phyloP scores from a whole-genome alignment of 2,329 filamentous ascomycete species.

The Lasiodiplodia hormozganensis region DNA sequence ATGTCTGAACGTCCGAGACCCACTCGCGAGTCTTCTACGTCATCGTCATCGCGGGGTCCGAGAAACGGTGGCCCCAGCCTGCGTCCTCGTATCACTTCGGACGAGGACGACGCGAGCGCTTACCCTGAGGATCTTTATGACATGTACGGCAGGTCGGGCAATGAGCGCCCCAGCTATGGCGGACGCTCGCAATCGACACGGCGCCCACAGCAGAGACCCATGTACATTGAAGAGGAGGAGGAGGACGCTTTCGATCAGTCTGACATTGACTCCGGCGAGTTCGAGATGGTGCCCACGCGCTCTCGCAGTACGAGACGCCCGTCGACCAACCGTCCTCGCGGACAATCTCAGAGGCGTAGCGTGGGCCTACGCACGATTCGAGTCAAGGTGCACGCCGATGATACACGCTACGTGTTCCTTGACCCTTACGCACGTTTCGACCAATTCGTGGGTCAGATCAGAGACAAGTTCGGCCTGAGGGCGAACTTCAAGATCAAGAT shows the following conservation, averaged over 20 bases:
- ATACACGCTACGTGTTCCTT: constrained; percentile 93
- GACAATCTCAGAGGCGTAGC: constrained; percentile 19
- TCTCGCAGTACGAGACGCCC: constrained; percentile 34
- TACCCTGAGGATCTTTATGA: constrained; percentile 70
- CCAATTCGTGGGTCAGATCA: constrained; percentile 79
- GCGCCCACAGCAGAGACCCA: constrained; percentile 51
- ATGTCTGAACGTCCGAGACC: constrained; percentile 53
- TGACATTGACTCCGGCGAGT: constrained; percentile 76
- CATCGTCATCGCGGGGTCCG: constrained; percentile 34
- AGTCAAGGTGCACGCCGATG: constrained; percentile 86
- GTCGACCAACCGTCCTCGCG: constrained; percentile 34
- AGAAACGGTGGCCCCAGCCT: constrained; percentile 34
- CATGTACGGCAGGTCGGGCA: constrained; percentile 61
- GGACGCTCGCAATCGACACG: constrained; percentile 40
- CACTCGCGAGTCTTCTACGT: constrained; percentile 44
- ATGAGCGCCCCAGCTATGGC: constrained; percentile 36
- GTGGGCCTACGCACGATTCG: constrained; percentile 75
- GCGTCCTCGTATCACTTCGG: constrained; percentile 42
- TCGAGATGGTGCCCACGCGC: constrained; percentile 72
- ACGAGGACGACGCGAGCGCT: constrained; percentile 62
- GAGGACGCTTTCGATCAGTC: constrained; percentile 74
- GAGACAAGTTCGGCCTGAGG: constrained; percentile 83
- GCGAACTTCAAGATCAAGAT: constrained; percentile 88
- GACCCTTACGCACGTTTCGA: constrained; percentile 73
- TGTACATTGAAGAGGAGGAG: constrained; percentile 81